These are phyloP conservation scores for Skeletonema tropicum DNA, from an alignment of 108 stramenopile species.

Conservation along the genomic window DNA sequence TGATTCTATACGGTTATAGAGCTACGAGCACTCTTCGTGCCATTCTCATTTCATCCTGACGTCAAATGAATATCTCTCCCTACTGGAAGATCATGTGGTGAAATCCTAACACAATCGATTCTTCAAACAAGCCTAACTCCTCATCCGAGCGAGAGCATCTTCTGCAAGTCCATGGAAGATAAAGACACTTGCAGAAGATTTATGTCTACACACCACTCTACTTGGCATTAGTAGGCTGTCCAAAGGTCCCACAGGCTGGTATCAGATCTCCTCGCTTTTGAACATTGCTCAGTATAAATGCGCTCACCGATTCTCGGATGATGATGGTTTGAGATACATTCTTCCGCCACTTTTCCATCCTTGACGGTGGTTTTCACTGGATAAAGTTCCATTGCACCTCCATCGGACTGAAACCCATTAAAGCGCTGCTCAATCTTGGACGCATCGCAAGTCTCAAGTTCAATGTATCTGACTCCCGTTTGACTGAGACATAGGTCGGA, in stretches of 20 bases:
- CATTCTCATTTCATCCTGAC: not conserved
- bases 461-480: constrained; percentile 17
- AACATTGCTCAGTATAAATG: constrained; percentile 28
- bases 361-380: not conserved
- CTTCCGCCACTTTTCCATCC: not conserved
- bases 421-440: not conserved
- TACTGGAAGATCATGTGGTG: too few species aligned
- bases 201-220: too few species aligned
- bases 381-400: constrained; percentile 30
- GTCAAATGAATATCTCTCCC: too few species aligned
- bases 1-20: not conserved
- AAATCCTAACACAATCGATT: too few species aligned
- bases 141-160: too few species aligned
- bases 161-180: too few species aligned
- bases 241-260: constrained; percentile 24
- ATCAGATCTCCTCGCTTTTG: constrained; percentile 14
- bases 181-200: too few species aligned
- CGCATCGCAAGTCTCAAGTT: constrained; percentile 15
- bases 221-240: not conserved
- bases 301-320: constrained; percentile 37
- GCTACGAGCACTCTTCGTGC: not conserved
- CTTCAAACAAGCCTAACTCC: too few species aligned
- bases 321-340: constrained; percentile 43
- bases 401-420: constrained; percentile 7
- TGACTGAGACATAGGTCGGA: constrained; percentile 6